Evolutionary conservation across 441 rosid genomes (phyloP).

Genomic region (Arabidopsis hybrid): DNA sequence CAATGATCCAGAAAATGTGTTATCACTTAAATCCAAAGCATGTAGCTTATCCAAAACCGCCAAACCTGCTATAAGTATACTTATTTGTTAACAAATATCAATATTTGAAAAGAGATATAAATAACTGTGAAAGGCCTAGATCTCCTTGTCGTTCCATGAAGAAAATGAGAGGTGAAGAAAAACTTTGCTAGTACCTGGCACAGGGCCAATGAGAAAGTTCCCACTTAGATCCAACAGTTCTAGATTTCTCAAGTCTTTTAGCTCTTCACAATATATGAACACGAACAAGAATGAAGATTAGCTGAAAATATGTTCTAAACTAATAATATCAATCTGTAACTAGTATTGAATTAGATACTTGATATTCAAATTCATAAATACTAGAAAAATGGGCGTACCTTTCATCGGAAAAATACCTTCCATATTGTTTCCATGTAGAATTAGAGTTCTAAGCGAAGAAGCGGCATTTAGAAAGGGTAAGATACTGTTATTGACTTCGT

Average conservation of each 20-base stretch:
- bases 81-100: no score
- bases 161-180: no score
- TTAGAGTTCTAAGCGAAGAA: conserved; percentile 5
- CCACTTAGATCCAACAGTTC: not conserved
- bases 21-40: conserved; percentile 9
- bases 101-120: no score
- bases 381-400: not conserved
- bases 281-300: not conserved
- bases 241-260: not conserved
- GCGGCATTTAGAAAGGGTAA: conserved; percentile 1
- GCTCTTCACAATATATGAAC: not conserved
- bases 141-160: not conserved
- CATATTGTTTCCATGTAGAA: not conserved
- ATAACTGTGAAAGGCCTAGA: not conserved
- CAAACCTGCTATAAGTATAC: not conserved
- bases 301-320: no score
- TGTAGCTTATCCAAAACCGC: not conserved
- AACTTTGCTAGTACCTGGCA: conserved; percentile 7
- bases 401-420: not conserved
- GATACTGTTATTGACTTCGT: not conserved
- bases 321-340: no score
- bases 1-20: not conserved
- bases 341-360: no score
- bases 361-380: no score
- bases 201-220: not conserved